Conservation (phyloP, 2,329 filamentous ascomycete species). For the Zasmidium cellare region DNA sequence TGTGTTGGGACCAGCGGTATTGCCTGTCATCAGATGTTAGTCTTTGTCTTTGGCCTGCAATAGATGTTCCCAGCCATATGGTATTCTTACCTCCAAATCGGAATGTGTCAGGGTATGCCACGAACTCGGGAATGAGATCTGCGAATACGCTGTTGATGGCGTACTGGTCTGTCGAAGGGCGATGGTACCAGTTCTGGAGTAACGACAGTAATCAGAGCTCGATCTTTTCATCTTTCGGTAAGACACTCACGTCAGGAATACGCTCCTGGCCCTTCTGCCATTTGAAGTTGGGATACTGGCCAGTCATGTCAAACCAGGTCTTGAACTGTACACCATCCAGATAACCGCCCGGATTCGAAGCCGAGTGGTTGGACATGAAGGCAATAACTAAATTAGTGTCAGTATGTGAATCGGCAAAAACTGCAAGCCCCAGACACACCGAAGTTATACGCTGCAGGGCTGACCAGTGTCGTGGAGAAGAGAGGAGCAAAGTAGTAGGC, state of each 20-base stretch:
- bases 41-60: no score
- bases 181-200: constrained; percentile 15
- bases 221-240: neutral
- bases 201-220: neutral
- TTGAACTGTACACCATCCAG: constrained; percentile 24
- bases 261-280: constrained; percentile 5
- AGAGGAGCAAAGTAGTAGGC: constrained; percentile 7
- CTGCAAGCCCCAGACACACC: neutral
- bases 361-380: constrained; percentile 32
- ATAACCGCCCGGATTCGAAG: constrained; percentile 23
- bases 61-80: no score
- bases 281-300: neutral
- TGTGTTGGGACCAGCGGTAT: constrained; percentile 30
- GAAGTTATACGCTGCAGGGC: constrained; percentile 7
- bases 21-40: no score
- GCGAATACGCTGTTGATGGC: constrained; percentile 8
- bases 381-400: constrained; percentile 20
- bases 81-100: constrained; percentile 34
- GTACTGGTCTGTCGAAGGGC: constrained; percentile 13
- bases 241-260: constrained; percentile 3
- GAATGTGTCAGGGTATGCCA: constrained; percentile 9
- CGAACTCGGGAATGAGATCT: constrained; percentile 9
- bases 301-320: constrained; percentile 27
- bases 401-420: constrained; percentile 10
- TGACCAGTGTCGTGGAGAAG: constrained; percentile 19